Evolutionary conservation across 768 basidiomycete genomes (phyloP).

Genomic region (Saitozyma sp.): DNA sequence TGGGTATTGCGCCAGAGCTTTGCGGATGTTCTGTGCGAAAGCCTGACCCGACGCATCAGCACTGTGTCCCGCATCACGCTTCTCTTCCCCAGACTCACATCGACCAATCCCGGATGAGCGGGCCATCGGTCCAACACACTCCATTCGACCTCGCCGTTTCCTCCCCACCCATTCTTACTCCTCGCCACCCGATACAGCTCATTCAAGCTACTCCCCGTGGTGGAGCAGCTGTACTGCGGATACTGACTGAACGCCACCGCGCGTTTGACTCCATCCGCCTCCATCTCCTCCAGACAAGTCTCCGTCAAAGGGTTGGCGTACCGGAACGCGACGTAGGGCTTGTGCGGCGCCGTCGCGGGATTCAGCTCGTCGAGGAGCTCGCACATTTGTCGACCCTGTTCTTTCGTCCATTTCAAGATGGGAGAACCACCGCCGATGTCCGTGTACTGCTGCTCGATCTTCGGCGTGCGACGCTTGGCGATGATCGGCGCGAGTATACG

Average conservation of each 20-base stretch:
- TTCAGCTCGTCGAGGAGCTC: constrained; percentile 89
- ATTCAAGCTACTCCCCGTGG: constrained; percentile 95
- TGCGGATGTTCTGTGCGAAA: constrained; percentile 82
- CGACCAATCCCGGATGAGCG: constrained; percentile 88
- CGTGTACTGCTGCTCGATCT: constrained; percentile 90
- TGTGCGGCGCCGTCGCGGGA: constrained; percentile 90
- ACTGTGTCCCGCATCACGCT: no score
- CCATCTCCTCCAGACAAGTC: constrained; percentile 77
- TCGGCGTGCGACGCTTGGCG: constrained; percentile 81
- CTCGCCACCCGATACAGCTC: constrained; percentile 64
- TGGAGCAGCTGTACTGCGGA: constrained; percentile 97
- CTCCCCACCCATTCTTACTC: constrained; percentile 58
- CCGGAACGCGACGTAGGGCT: constrained; percentile 92
- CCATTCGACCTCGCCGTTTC: constrained; percentile 75
- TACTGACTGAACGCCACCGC: constrained; percentile 98
- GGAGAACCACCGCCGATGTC: constrained; percentile 97
- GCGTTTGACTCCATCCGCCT: constrained; percentile 82
- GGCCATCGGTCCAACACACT: constrained; percentile 99
- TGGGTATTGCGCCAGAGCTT: constrained; percentile 75
- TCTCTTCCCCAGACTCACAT: constrained; percentile 59
- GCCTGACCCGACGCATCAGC: constrained; percentile 60
- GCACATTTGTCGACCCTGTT: constrained; percentile 89
- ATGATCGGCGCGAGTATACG: constrained; percentile 80
- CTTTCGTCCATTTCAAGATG: constrained; percentile 81
- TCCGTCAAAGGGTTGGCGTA: constrained; percentile 85